Conservation (phyloP, 2,329 filamentous ascomycete genomes). For the Hymenoscyphus fructigenus region DNA sequence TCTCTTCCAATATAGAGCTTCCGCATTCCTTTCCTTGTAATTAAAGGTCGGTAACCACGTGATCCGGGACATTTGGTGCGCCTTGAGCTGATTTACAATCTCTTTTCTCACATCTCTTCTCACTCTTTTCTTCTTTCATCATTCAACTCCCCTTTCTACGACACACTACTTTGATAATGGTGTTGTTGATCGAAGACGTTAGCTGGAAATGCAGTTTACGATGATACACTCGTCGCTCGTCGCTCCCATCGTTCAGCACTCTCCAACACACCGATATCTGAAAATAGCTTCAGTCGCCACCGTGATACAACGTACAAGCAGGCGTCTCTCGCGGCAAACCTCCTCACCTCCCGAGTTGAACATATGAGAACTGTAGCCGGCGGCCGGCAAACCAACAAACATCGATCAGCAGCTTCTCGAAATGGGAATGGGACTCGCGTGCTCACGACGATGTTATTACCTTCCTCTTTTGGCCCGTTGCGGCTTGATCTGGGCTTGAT, state of each 20-base stretch:
- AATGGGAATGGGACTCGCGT: not conserved
- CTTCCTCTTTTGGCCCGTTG: not conserved
- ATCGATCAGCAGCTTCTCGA: not conserved
- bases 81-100: no score
- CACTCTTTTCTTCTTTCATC: no score
- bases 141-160: no score
- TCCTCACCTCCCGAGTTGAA: not conserved
- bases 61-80: no score
- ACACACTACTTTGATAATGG: no score
- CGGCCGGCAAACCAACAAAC: not conserved
- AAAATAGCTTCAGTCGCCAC: not conserved
- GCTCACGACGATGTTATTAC: not conserved
- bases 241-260: not conserved
- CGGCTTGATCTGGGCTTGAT: not conserved
- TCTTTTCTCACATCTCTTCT: no score
- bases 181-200: not conserved
- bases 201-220: not conserved
- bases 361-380: not conserved
- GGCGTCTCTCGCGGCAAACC: not conserved
- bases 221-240: not conserved
- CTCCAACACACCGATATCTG: not conserved
- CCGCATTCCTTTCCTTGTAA: no score
- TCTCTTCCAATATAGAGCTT: no score
- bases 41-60: no score
- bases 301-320: not conserved